Conservation (phyloP, 208 protist species). For the Leishmania martiniquensis region DNA sequence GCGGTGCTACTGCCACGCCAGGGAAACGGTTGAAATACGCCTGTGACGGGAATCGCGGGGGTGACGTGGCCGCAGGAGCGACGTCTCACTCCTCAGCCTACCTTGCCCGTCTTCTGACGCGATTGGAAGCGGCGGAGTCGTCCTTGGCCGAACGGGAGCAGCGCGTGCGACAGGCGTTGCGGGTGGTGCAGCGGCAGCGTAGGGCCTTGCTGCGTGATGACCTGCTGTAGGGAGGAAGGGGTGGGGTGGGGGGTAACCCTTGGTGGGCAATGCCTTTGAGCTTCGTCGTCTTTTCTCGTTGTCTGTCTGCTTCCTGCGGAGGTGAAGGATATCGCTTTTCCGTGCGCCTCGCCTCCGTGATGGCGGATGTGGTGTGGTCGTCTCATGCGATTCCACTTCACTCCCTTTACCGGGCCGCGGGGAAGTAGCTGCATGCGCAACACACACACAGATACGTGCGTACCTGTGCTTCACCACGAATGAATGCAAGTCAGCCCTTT, state of each 20-base stretch:
- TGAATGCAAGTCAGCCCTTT: neutral
- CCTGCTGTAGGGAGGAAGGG: slow-evolving; percentile 24
- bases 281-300: neutral
- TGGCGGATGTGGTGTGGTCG: too few relatives aligned
- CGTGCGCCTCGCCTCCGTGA: too few relatives aligned
- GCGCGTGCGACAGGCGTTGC: slow-evolving; percentile 33
- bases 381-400: neutral
- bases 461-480: neutral
- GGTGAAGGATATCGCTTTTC: neutral
- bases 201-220: slow-evolving; percentile 39
- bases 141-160: slow-evolving; percentile 37
- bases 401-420: neutral
- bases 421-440: neutral
- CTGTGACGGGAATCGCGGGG: too few relatives aligned
- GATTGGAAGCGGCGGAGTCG: slow-evolving; percentile 34
- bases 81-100: neutral
- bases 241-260: too few relatives aligned
- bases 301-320: neutral
- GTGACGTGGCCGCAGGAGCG: neutral
- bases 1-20: neutral
- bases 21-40: neutral
- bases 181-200: slow-evolving; percentile 20
- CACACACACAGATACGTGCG: too few relatives aligned
- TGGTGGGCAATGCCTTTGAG: neutral
- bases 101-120: slow-evolving; percentile 27